Conservation (phyloP, 306 rosid genomes). For the Phaseolus lunatus region DNA sequence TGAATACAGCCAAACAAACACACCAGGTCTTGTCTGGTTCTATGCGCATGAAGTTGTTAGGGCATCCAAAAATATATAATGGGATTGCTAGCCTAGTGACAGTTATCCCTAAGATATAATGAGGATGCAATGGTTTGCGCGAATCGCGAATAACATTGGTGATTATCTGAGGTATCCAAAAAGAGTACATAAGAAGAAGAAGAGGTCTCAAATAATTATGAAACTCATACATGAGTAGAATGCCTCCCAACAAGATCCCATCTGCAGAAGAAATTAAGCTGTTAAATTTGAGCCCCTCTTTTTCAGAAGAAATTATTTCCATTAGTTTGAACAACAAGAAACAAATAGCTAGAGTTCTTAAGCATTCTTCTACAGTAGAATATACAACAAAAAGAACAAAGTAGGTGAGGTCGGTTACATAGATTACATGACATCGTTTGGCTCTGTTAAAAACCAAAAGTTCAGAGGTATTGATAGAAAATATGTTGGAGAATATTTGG, state of each 20-base stretch:
- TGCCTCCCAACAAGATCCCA: constrained; percentile 96
- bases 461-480: no score
- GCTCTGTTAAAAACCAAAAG: not conserved
- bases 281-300: constrained; percentile 44
- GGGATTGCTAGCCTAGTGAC: constrained; percentile 89
- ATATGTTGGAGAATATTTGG: constrained; percentile 8
- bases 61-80: constrained; percentile 85
- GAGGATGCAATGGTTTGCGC: constrained; percentile 92
- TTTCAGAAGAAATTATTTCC: constrained; percentile 16
- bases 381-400: not conserved
- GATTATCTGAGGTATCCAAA: constrained; percentile 96
- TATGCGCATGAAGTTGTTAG: constrained; percentile 94
- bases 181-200: constrained; percentile 84
- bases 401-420: not conserved
- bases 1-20: constrained; percentile 64
- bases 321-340: constrained; percentile 21
- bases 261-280: constrained; percentile 64
- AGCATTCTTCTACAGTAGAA: constrained; percentile 23
- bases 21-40: constrained; percentile 83
- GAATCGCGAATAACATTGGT: constrained; percentile 88
- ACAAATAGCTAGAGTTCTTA: constrained; percentile 9
- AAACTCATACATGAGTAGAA: constrained; percentile 89
- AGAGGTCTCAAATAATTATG: constrained; percentile 81
- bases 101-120: constrained; percentile 83
- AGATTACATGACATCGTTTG: not conserved